Evolutionary conservation across 805 yeast species (phyloP).

Genomic region (Grigorovia yakushimaensis): DNA sequence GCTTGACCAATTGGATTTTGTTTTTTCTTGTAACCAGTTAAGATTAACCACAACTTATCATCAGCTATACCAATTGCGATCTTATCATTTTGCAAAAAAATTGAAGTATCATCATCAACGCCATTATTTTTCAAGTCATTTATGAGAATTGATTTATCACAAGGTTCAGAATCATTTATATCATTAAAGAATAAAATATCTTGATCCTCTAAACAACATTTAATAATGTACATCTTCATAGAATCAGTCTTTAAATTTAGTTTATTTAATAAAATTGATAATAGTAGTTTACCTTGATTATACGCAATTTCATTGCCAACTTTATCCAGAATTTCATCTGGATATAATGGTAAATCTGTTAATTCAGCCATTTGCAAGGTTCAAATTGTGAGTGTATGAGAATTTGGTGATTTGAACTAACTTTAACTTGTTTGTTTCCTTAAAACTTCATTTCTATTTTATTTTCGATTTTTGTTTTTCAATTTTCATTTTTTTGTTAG

Average conservation of each 20-base stretch:
- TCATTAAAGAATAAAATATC: conserved; percentile 2
- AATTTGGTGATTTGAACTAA: no score
- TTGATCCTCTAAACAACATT: conserved; percentile 9
- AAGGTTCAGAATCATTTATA: not conserved
- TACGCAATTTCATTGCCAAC: conserved; percentile 25
- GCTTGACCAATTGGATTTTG: conserved; percentile 45
- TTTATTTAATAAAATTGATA: conserved; percentile 1
- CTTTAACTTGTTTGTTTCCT: no score
- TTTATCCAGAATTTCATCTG: conserved; percentile 25
- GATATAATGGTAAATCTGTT: conserved; percentile 10
- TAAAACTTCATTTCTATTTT: no score
- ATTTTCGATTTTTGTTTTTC: no score
- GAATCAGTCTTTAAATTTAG: conserved; percentile 8
- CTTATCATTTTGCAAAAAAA: not conserved
- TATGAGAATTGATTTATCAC: not conserved
- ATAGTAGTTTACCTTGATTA: conserved; percentile 19
- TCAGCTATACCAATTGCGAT: conserved; percentile 35
- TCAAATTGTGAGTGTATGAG: no score
- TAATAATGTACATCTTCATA: conserved; percentile 14
- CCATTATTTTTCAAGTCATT: not conserved
- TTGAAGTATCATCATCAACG: conserved; percentile 1
- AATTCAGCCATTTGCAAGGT: not conserved
- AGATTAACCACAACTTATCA: conserved; percentile 45
- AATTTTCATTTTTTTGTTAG: no score
- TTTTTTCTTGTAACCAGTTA: conserved; percentile 47